Evolutionary conservation across 805 yeast species (phyloP).

Genomic region (Candida sithepensis): DNA sequence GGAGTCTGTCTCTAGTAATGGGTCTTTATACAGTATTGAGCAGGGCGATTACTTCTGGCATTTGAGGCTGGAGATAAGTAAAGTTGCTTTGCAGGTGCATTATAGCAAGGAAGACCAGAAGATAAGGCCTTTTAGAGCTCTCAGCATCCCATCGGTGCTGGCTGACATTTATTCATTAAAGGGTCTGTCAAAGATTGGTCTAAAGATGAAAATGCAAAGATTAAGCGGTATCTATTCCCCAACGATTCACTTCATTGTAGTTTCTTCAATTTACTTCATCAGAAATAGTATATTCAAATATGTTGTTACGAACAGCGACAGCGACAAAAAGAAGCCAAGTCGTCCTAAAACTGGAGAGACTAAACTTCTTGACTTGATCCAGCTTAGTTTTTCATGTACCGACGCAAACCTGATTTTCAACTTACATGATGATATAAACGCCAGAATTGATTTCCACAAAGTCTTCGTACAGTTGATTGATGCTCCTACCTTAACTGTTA

Average conservation of each 20-base stretch:
- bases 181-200: conserved; percentile 5
- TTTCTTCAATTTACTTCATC: conserved; percentile 43
- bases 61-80: background rate
- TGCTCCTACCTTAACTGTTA: conserved; percentile 12
- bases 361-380: background rate
- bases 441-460: conserved; percentile 42
- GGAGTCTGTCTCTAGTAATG: conserved; percentile 1
- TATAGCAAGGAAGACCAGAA: background rate
- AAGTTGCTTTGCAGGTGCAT: background rate
- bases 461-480: conserved; percentile 17
- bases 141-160: conserved; percentile 6
- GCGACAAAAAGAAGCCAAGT: background rate
- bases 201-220: conserved; percentile 1
- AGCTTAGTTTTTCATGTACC: conserved; percentile 10
- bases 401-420: conserved; percentile 28
- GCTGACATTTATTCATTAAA: conserved; percentile 3
- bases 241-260: conserved; percentile 41
- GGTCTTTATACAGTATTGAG: background rate
- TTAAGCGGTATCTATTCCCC: conserved; percentile 39
- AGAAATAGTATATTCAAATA: conserved; percentile 33
- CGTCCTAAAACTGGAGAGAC: background rate
- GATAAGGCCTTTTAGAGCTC: conserved; percentile 1
- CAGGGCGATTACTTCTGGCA: conserved; percentile 1
- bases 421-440: conserved; percentile 46
- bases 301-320: too few relatives aligned